Base-by-base conservation (phyloP, 345 rosid species). In the Acer campestre region DNA sequence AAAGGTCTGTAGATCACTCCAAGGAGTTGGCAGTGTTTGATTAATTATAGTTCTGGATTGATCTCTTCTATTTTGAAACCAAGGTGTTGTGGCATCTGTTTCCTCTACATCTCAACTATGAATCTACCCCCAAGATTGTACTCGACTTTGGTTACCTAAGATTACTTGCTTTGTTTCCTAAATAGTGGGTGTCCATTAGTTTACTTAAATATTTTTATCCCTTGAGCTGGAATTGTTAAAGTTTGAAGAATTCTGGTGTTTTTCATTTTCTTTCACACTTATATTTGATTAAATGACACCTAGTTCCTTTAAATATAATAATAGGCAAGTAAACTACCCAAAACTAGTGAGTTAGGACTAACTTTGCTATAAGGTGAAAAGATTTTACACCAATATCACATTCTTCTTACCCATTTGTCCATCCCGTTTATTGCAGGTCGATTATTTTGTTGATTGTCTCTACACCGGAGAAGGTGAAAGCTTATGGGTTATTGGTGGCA, bases 401-500 rank as follows among this genome's bases (percentile, higher is more conserved):
- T 61, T 61, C 58, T 16, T n/a, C 25, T 44, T 61, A 46, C 49
- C 61, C 66, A 29, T 48, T 64, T 59, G 63, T 74, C 5, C 29
- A 48, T 25, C 58, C 79, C 27, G n/a, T 64, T 78, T 75, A 8
- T 46, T 46, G 67, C 92, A 96, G 99, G 93, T 96, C 66, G 97
- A 94, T 84, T 96, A 96, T 76, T 92, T 96, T 80, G 91, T 94
- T 7, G 98, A 96, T 72, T 96, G 99, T 76, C 94, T 90, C 76
- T 83, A 80, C 29, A 82, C 89, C 0, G 90, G 88, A 49, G 86
- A 81, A 81, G 88, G 89, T 64, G 97, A 91, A 0, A 81, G 80
- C 61, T 81, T 94, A 79, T 96, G 99, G 99, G 90, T 92, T 73
- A 88, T 94, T 6, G 98, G 99, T 55, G 99, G 98, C 59, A 90